Evolutionary conservation across 2,329 filamentous ascomycete species (phyloP), one percentile per base, ranked within the genome.

Genomic region (Penicillium sp.): DNA sequence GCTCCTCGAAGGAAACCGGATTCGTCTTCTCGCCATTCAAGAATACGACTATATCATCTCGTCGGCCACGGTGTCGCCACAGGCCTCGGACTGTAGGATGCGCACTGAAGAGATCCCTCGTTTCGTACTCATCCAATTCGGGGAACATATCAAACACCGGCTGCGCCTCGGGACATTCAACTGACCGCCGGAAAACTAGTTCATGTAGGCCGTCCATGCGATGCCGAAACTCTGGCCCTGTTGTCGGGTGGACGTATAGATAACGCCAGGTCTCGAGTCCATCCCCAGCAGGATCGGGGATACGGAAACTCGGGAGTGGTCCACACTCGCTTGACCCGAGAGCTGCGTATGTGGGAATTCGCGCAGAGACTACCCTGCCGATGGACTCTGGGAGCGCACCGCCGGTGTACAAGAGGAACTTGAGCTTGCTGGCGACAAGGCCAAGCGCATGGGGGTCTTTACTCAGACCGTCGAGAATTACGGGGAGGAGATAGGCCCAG

Each of bases 1-100:
- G 58, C 7, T 63, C 64, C 62, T 82, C 79, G 58, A 79, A 75
- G 1, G 71, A 60, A 1, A 77, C 57, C 0, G 81, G 80, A 44
- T 81, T 81, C 41, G 79, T 72, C 63, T 82, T 83, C 54, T 78
- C 73, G 1, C 79, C 79, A 63, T 77, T 81, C 5, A 68, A 71
- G 26, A 81, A 68, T 0, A 80, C 73, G 8, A 82, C 73, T 0
- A 80, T 71, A 65, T 82, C 79, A 64, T 82, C 79, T 3, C 46
- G 13, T 17, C 46, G 46, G 7, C 46, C 46, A 2, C 46, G 48
- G 13, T 35, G 31, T 4, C 31, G 31, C 31, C 31, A 35, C 2
- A 35, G 7, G 13, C 13, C 13, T 3, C 4, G 4, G 5, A 35
- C 31, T 11, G 31, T 35, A 2, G 31, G 31, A 35, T 35, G 31